Base-by-base conservation (phyloP, 1,139 yeast genomes). In the Fermentozyma sake region DNA sequence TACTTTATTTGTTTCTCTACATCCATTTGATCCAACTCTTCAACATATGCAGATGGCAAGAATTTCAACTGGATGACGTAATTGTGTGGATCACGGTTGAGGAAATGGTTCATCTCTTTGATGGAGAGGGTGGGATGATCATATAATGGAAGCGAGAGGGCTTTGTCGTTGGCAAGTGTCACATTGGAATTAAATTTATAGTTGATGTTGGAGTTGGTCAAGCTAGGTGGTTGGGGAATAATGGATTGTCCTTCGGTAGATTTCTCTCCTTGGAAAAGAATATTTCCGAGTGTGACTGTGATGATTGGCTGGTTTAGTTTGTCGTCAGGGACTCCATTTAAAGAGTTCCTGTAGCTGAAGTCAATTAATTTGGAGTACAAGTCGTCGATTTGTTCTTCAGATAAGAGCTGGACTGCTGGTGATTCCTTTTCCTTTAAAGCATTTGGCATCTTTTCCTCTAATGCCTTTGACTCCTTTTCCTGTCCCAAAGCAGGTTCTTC, bases 1-100 rank as follows among this genome's bases (percentile, higher is more conserved):
- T 61, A 61, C 27, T 53, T 45, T 31, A 48, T 43, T 24, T 45
- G 42, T 9, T 39, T 38, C n/a, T 38, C 38, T 12, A 33, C 27
- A 9, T 40, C 44, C 12, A 18, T 12, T 8, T 20, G 22, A n/a
- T 37, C 35, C 12, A 34, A 29, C 12, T 30, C 44, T 12, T 40
- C 41, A 22, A 39, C 45, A 39, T 50, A 56, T 7, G 72, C 63
- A 7, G 69, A 53, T 1, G 81, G 80, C n/a, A 60, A 44, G 35
- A 75, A 69, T 38, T 58, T 61, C 36, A 75, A 40, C 43, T 75
- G 79, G 10, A 70, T 53, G 12, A 32, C 43, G 23, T 41, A 41
- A 6, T 33, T 29, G 23, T 41, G 43, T 1, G 46, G 46, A 29
- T 41, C 42, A 10, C 32, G 28, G 22, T 37, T 38, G 30, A 52